Conservation (phyloP, 768 basidiomycete genomes). For the Termitomyces sp. region DNA sequence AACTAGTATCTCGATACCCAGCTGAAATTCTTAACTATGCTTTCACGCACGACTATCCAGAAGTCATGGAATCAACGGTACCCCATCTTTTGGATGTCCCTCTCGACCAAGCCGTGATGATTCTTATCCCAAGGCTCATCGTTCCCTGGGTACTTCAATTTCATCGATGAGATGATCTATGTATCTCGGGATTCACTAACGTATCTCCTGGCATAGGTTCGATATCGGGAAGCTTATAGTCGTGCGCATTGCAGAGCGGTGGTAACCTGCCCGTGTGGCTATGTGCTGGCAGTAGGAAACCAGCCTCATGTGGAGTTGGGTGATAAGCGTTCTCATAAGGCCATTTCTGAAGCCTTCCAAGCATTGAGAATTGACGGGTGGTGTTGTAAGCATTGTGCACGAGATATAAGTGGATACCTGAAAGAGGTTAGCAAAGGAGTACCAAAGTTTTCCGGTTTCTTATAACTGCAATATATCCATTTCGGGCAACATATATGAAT, state of each 20-base stretch:
- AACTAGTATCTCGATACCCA: background rate
- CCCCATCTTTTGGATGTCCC: background rate
- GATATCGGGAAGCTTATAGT: background rate
- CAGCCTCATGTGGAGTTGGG: background rate
- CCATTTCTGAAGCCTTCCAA: background rate
- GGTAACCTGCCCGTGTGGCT: too few relatives aligned
- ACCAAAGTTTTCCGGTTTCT: background rate
- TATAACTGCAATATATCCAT: background rate
- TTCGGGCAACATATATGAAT: too few relatives aligned
- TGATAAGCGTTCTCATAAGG: background rate
- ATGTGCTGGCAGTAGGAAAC: too few relatives aligned
- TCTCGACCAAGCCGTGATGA: background rate
- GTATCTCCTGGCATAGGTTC: background rate
- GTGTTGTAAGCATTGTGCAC: too few relatives aligned
- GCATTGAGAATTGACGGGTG: rapidly evolving
- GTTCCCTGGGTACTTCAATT: background rate
- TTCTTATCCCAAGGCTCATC: background rate
- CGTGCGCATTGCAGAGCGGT: background rate
- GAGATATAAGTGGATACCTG: too few relatives aligned
- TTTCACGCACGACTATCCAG: background rate
- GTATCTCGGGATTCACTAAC: background rate
- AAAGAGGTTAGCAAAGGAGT: background rate
- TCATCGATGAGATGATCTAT: background rate
- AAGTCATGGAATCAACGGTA: background rate
- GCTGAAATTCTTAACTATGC: background rate